Evolutionary conservation across 2,329 filamentous ascomycete genomes (phyloP), one percentile per base, ranked within the genome.

Genomic region (Ceratocystis harringtonii): DNA sequence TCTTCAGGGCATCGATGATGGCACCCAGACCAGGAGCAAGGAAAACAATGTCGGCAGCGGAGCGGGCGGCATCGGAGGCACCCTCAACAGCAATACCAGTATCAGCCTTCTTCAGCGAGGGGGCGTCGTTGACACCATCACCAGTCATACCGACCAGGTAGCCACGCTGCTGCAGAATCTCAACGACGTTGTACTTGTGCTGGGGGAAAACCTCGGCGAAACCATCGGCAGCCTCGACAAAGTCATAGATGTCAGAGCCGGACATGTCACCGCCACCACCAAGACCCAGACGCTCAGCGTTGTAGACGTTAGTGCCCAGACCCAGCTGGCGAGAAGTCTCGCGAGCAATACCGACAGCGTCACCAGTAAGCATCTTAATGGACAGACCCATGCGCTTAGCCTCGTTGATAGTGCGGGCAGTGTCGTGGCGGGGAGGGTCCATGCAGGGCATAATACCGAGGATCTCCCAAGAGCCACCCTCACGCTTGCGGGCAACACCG

Each of bases 341-440:
- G 79, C 89, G 87, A 71, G 90, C 90, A 75, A 95, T 95, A 76
- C 90, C 91, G 74, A 95, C 90, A 70, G 91, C 90, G 74, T 95
- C 90, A 82, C 90, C 90, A 78, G 91, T 95, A 78, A 95, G 84
- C 90, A 95, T 95, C 83, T 95, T 95, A 78, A 95, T 91, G 70
- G 88, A 91, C 68, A 95, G 81, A 80, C 90, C 90, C 67, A 95
- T 84, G 69, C 80, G 82, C 81, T 94, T 92, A 73, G 90, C 90
- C 77, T 95, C 90, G 75, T 89, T 87, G 78, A 95, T 89, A 68
- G 91, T 95, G 75, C 89, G 89, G 72, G 86, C 89, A 71, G 91
- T 95, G 73, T 95, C 90, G 79, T 95, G 86, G 73, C 91, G 89
- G 71, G 90, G 90, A 71, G 91, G 91, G 75, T 95, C 90, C 72